A percentile compares a stretch with the other conserved stretches of the same genome.
phyloP scores from a whole-genome alignment of 257 asterid genomes.

The Linderniella brevidens region DNA sequence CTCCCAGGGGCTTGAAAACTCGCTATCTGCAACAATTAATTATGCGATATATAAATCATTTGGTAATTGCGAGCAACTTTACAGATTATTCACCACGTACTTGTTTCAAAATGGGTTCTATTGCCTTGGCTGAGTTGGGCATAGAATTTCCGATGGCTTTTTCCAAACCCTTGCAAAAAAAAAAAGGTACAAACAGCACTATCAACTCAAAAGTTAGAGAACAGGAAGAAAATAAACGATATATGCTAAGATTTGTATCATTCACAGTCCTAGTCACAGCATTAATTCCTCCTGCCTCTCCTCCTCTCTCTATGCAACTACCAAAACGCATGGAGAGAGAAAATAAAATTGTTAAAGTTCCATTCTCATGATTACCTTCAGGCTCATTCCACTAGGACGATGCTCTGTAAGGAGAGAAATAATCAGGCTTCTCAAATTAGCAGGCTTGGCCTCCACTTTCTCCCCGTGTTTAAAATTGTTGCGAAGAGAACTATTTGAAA shows the following conservation, averaged over 20 bases:
- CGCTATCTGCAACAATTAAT: conserved; percentile 44
- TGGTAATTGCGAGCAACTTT: conserved; percentile 5
- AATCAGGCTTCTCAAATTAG: conserved; percentile 58
- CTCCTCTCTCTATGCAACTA: neutral
- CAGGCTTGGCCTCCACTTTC: conserved; percentile 23
- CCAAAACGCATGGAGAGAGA: neutral
- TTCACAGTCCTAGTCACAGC: neutral
- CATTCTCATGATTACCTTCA: conserved; percentile 34
- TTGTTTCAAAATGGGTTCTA: conserved; percentile 73
- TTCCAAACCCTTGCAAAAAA: conserved; percentile 57
- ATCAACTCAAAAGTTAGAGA: conserved; percentile 4
- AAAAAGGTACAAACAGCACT: conserved; percentile 9
- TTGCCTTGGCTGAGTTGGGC: conserved; percentile 52
- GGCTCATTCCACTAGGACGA: conserved; percentile 67
- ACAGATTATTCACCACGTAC: conserved; percentile 28
- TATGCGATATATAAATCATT: conserved; percentile 10
- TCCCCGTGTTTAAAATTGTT: conserved; percentile 33
- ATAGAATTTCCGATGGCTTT: conserved; percentile 69
- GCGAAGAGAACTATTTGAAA: conserved; percentile 19
- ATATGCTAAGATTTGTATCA: neutral
- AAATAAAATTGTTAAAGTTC: conserved; percentile 10
- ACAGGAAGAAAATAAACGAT: neutral
- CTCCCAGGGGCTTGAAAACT: conserved; percentile 66
- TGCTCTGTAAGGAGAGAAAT: conserved; percentile 55
- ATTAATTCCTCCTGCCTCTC: neutral